Evolutionary conservation across 345 rosid genomes (phyloP), one percentile per base, ranked within the genome.

Genomic region (Eucalyptus microcorys): DNA sequence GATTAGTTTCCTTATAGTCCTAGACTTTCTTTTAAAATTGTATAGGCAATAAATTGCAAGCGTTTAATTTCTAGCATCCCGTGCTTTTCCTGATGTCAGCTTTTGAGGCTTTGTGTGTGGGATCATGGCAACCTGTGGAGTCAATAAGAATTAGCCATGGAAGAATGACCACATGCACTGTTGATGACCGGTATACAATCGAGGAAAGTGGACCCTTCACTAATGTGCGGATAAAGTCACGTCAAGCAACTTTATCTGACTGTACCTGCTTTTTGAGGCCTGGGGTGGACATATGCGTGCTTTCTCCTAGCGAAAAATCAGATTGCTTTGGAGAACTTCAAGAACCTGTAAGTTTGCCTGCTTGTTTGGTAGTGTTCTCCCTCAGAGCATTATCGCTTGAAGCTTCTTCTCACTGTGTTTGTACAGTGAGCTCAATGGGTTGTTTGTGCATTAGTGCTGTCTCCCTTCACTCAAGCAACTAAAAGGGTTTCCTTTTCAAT

Each of bases 211-310:
- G 92, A n/a, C 95, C 96, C 6, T 90, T 89, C 89, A 80, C 96
- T 37, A 92, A 94, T 87, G 90, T 97, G 85, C 97, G 98, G 34
- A 84, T 96, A 87, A 94, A 92, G 93, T 95, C 99, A 27, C 93
- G 98, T 91, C 92, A 61, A 87, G 96, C 99, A 10, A 93, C 90
- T 66, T 48, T 89, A 61, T 86, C 92, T 16, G 98, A 97, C 87
- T 97, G 99, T 91, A 93, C 92, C 49, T 94, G 96, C 90, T 93
- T 94, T 89, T 84, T 97, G 90, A 96, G 99, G 91, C 95, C 96
- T 27, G 94, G 98, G 37, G 48, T 96, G 83, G 99, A 97, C 90
- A 90, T 97, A 88, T 96, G 98, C 30, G 93, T 96, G 85, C 94
- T 95, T 84, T 91, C 92, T 88, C 26, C 85, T 24, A 30, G 92